phyloP scores from a whole-genome alignment of 768 basidiomycete species.

The Phlebiopsis gigantea region DNA sequence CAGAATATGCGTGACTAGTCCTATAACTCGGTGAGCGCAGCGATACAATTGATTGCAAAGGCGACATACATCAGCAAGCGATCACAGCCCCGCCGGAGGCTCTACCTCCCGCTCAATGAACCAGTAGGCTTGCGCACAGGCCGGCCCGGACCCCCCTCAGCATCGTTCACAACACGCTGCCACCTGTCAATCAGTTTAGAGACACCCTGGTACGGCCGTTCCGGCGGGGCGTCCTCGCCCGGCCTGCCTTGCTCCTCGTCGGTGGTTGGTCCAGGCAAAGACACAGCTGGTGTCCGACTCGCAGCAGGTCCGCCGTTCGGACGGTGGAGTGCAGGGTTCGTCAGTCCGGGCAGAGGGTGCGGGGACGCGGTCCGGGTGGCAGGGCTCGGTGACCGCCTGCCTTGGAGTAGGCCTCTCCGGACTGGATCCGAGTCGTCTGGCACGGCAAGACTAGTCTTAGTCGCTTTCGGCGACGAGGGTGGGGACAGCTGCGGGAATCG shows the following conservation, averaged over 20 bases:
- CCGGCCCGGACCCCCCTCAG: not conserved
- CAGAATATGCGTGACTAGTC: not conserved
- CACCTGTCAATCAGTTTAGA: slow-evolving; percentile 83
- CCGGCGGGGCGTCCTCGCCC: slow-evolving; percentile 47
- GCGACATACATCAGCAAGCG: not conserved
- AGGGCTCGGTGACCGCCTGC: slow-evolving; percentile 10
- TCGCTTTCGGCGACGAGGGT: slow-evolving; percentile 19
- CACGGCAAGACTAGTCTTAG: slow-evolving; percentile 17
- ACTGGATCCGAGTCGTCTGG: slow-evolving; percentile 12
- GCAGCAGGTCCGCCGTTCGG: not conserved
- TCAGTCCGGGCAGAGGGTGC: slow-evolving; percentile 5
- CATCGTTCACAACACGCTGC: slow-evolving; percentile 73
- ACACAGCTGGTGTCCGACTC: slow-evolving; percentile 9
- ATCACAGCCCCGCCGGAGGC: not conserved
- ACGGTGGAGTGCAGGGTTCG: slow-evolving; percentile 2
- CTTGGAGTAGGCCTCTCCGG: slow-evolving; percentile 4
- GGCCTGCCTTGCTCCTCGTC: not conserved
- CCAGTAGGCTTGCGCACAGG: not conserved
- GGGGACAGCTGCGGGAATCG: slow-evolving; percentile 25
- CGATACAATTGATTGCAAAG: not conserved
- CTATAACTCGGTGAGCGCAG: not conserved
- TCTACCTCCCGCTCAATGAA: slow-evolving; percentile 4
- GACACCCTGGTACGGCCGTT: slow-evolving; percentile 77
- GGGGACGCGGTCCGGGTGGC: not conserved
- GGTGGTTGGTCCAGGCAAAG: not conserved